Conservation (phyloP, 176 grass and related monocot species). For the Urochloa ruziziensis region DNA sequence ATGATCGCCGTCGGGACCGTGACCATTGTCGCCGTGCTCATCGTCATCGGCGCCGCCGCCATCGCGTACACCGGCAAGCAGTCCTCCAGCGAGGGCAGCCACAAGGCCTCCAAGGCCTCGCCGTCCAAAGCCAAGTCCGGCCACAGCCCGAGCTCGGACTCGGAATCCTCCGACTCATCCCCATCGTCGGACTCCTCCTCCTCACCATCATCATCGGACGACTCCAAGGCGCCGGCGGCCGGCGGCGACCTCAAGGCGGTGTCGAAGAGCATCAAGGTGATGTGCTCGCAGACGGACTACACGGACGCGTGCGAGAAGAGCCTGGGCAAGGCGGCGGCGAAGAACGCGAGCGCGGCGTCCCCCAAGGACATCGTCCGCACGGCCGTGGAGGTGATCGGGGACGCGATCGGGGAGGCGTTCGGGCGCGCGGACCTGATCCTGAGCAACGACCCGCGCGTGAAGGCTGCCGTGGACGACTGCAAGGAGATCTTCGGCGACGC, state of each 20-base stretch:
- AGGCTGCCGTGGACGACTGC: slow-evolving; percentile 66
- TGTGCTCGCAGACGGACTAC: slow-evolving; percentile 69
- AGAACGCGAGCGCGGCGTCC: slow-evolving; percentile 49
- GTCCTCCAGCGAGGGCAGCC: not conserved
- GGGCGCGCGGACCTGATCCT: slow-evolving; percentile 49
- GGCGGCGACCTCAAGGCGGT: slow-evolving; percentile 17
- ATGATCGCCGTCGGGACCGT: slow-evolving; percentile 46
- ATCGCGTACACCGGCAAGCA: slow-evolving; percentile 38
- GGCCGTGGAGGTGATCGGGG: slow-evolving; percentile 48
- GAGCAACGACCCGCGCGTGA: slow-evolving; percentile 53
- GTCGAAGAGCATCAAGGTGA: slow-evolving; percentile 47
- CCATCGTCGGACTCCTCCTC: too few relatives aligned
- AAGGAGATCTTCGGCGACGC: slow-evolving; percentile 49
- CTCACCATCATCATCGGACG: too few relatives aligned
- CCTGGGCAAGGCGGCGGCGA: slow-evolving; percentile 46
- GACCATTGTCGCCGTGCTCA: slow-evolving; percentile 48
- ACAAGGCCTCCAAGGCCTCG: not conserved
- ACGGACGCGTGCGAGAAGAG: slow-evolving; percentile 51
- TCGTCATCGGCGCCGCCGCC: slow-evolving; percentile 33
- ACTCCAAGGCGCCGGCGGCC: not conserved
- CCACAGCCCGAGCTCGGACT: not conserved
- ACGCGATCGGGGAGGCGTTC: slow-evolving; percentile 56
- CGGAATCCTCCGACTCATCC: not conserved
- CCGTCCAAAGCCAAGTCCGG: slow-evolving; percentile 7
- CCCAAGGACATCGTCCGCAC: slow-evolving; percentile 56